Percentiles rank a stretch among this genome's conserved stretches.
These are phyloP conservation scores for Russula olivacea DNA, from an alignment of 768 basidiomycete species.

Conservation along the genomic window DNA sequence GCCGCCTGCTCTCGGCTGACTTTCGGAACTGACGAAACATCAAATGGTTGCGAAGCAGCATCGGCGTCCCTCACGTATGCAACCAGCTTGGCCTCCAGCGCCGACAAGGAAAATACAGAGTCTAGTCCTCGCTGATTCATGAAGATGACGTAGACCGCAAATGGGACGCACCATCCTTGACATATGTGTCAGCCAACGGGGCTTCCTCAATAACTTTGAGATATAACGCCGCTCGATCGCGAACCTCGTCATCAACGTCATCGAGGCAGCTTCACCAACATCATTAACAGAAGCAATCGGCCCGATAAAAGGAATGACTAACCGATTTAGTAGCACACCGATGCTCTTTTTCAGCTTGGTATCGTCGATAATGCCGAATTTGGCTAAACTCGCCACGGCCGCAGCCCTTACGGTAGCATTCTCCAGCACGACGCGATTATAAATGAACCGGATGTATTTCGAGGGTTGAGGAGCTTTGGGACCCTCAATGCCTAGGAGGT, in stretches of 20 bases:
- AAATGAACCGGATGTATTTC: constrained; percentile 99
- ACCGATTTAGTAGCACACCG: constrained; percentile 81
- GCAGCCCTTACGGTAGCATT: constrained; percentile 97
- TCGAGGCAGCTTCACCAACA: constrained; percentile 70
- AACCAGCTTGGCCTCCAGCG: constrained; percentile 87
- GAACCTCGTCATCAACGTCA: constrained; percentile 98
- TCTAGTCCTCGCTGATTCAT: constrained; percentile 44
- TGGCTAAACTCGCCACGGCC: constrained; percentile 89
- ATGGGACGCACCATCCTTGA: constrained; percentile 73
- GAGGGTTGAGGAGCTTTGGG: constrained; percentile 94
- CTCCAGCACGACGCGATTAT: constrained; percentile 97
- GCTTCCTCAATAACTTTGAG: constrained; percentile 78
- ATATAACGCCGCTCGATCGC: constrained; percentile 95
- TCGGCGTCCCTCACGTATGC: constrained; percentile 83
- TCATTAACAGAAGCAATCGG: constrained; percentile 14
- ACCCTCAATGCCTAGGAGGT: constrained; percentile 92
- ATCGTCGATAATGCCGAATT: constrained; percentile 90
- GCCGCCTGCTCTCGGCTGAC: constrained; percentile 91
- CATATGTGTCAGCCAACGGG: constrained; percentile 74
- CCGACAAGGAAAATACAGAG: constrained; percentile 86
- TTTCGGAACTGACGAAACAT: constrained; percentile 81
- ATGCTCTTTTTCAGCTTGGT: constrained; percentile 76
- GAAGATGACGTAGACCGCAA: neutral
- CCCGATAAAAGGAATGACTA: constrained; percentile 24
- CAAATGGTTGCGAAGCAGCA: constrained; percentile 70